These are phyloP conservation scores for Trypanosoma vivax DNA, from an alignment of 208 protist species.

Conservation along the genomic window DNA sequence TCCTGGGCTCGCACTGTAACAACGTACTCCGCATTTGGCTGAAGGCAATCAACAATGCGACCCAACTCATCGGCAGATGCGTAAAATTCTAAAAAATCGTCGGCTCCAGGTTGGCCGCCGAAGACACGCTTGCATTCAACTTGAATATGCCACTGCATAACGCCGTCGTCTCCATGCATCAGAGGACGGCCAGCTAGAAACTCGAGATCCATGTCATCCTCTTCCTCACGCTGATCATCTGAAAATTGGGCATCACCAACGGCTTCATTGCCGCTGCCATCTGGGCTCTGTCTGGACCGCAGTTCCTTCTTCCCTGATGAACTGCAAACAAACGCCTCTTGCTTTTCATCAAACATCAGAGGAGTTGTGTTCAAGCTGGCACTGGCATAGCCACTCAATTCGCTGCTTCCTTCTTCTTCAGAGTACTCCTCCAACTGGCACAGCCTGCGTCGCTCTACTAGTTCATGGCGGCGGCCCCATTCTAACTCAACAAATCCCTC, in stretches of 20 bases:
- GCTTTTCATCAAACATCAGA: background rate
- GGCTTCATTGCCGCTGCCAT: background rate
- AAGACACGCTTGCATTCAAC: conserved; percentile 63
- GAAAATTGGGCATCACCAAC: background rate
- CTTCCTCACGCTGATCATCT: conserved; percentile 1
- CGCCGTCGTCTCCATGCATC: conserved; percentile 52
- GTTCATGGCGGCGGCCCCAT: conserved; percentile 51
- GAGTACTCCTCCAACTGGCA: background rate
- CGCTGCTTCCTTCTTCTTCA: background rate
- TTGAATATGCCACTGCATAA: conserved; percentile 81
- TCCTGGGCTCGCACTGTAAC: conserved; percentile 76
- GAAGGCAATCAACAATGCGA: conserved; percentile 48
- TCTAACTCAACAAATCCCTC: conserved; percentile 82
- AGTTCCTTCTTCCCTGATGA: no score
- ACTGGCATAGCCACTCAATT: background rate
- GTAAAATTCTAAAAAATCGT: conserved; percentile 61
- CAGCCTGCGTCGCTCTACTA: background rate
- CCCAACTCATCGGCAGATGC: conserved; percentile 29
- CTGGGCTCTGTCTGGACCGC: no score
- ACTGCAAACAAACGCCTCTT: no score
- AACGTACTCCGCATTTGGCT: conserved; percentile 63
- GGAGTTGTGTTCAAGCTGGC: no score
- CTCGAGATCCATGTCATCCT: conserved; percentile 7
- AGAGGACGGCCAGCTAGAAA: conserved; percentile 28
- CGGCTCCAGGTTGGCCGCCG: conserved; percentile 49